Conservation (phyloP, 1,284 basidiomycete genomes). For the Cryptococcus sp. region DNA sequence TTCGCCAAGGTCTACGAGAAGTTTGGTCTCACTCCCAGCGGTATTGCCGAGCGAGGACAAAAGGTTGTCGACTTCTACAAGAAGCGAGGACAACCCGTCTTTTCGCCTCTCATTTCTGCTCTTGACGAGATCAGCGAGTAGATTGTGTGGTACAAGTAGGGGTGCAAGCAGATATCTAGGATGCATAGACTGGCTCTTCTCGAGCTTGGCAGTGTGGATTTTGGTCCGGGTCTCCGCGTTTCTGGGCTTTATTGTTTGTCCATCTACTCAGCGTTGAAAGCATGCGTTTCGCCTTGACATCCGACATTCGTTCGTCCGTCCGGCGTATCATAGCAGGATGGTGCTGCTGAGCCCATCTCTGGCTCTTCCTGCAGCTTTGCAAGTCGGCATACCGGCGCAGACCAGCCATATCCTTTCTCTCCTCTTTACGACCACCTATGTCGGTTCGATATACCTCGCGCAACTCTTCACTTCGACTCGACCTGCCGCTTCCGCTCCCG, state of each 20-base stretch:
- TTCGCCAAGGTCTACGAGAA: conserved; percentile 84
- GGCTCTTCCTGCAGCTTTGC: conserved; percentile 16
- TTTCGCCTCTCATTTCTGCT: conserved; percentile 65
- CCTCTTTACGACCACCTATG: conserved; percentile 47
- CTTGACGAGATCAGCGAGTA: conserved; percentile 37
- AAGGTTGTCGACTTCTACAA: conserved; percentile 86
- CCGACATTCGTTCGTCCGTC: too few species aligned
- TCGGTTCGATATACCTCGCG: conserved; percentile 49
- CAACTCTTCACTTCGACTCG: conserved; percentile 9
- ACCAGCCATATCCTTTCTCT: conserved; percentile 34
- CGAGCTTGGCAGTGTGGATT: too few species aligned
- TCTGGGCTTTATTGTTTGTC: too few species aligned
- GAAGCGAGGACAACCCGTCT: conserved; percentile 64
- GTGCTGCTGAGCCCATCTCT: conserved; percentile 16
- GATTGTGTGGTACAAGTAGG: not conserved
- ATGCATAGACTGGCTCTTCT: too few species aligned
- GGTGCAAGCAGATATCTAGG: too few species aligned
- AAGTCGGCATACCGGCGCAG: conserved; percentile 19
- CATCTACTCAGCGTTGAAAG: not conserved
- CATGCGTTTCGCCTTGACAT: too few species aligned
- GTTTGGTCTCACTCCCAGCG: conserved; percentile 69
- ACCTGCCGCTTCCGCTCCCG: not conserved
- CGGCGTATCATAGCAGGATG: conserved; percentile 1
- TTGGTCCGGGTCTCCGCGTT: too few species aligned
- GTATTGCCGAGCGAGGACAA: conserved; percentile 73